These are phyloP conservation scores for Populus nigra DNA, from an alignment of 345 rosid species.

Conservation along the genomic window DNA sequence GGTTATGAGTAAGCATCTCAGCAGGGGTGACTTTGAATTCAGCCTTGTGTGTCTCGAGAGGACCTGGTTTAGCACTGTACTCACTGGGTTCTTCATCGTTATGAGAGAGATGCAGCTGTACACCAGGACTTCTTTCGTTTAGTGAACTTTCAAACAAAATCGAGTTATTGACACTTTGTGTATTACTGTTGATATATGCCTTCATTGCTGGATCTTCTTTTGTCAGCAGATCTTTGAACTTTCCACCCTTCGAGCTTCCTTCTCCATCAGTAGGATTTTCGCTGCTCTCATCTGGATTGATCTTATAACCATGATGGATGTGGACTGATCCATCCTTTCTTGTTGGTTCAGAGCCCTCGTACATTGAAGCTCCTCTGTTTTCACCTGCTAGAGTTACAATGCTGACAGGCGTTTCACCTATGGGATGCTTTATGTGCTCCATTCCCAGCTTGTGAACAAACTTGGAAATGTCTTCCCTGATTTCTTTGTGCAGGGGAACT, in stretches of 20 bases:
- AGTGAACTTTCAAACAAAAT: constrained; percentile 55
- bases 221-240: constrained; percentile 18
- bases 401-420: constrained; percentile 39
- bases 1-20: constrained; percentile 55
- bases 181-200: constrained; percentile 63
- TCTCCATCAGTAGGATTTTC: constrained; percentile 58
- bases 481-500: constrained; percentile 44
- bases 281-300: constrained; percentile 56
- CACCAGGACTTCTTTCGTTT: constrained; percentile 59
- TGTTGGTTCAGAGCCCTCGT: constrained; percentile 41
- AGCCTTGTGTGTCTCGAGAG: constrained; percentile 32
- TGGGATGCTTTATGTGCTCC: constrained; percentile 38
- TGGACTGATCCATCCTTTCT: constrained; percentile 49
- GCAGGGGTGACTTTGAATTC: constrained; percentile 38
- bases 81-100: constrained; percentile 25
- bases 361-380: constrained; percentile 80
- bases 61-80: constrained; percentile 20
- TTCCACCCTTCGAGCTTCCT: constrained; percentile 30
- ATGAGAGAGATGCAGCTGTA: constrained; percentile 41
- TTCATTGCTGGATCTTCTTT: constrained; percentile 34
- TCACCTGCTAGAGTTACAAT: constrained; percentile 75
- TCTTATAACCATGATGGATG: constrained; percentile 59
- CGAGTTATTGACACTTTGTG: constrained; percentile 69
- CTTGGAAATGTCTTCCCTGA: constrained; percentile 60
- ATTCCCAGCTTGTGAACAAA: constrained; percentile 50